Conservation (phyloP, 495 filamentous ascomycete species). For the Viridothelium virens region DNA sequence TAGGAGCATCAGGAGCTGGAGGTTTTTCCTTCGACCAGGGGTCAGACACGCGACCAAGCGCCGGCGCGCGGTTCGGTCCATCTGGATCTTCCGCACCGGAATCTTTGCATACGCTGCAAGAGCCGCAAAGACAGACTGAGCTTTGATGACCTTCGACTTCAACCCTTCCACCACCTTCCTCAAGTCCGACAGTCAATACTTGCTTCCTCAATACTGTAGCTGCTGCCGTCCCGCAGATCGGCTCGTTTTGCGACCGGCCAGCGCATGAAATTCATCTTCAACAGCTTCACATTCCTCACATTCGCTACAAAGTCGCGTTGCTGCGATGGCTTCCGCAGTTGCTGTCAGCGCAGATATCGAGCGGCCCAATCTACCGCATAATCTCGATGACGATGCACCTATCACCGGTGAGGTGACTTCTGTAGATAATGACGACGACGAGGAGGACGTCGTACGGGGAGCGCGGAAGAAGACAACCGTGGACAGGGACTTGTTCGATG, state of each 20-base stretch:
- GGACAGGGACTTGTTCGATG: background rate
- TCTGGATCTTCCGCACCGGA: background rate
- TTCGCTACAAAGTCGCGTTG: background rate
- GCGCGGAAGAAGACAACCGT: conserved; percentile 16
- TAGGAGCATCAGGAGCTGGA: background rate
- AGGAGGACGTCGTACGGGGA: conserved; percentile 22
- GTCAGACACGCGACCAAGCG: background rate
- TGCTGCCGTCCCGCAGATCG: no score
- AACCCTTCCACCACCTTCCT: no score
- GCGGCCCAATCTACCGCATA: conserved; percentile 21
- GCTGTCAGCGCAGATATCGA: conserved; percentile 25
- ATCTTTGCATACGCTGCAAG: background rate
- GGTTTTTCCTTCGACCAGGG: background rate
- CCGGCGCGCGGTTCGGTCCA: background rate
- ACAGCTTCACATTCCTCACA: background rate
- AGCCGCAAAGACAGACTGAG: conserved; percentile 5
- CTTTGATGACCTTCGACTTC: no score
- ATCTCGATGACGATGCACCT: conserved; percentile 28
- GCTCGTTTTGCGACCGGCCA: no score
- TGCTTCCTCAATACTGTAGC: no score
- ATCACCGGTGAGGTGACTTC: conserved; percentile 21
- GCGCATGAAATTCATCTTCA: background rate
- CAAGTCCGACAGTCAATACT: no score
- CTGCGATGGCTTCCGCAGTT: conserved; percentile 28
- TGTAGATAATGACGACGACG: conserved; percentile 21